Conservation (phyloP, 2,329 filamentous ascomycete species). For the Stylonectria norvegica region DNA sequence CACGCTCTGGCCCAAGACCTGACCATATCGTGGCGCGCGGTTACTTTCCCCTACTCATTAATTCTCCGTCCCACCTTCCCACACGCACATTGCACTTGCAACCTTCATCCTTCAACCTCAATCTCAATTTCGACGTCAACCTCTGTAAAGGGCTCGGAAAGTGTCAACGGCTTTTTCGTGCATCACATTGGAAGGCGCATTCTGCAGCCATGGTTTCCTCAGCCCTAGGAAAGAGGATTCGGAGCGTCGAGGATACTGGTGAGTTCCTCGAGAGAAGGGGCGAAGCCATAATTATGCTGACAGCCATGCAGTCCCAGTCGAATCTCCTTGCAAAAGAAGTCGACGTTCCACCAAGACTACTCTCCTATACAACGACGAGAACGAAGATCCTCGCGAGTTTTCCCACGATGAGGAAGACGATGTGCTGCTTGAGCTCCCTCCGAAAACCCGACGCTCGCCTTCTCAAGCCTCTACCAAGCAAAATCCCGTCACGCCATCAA, state of each 20-base stretch:
- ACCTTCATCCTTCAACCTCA: conserved; percentile 11
- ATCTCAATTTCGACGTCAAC: conserved; percentile 1
- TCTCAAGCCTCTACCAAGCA: conserved; percentile 35
- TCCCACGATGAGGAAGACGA: conserved; percentile 42
- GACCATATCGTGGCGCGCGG: conserved; percentile 23
- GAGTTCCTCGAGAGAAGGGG: conserved; percentile 15
- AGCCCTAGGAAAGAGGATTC: conserved; percentile 35
- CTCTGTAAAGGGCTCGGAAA: conserved; percentile 17
- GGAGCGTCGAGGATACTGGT: conserved; percentile 29
- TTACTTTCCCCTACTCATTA: conserved; percentile 18
- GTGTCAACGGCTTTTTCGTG: conserved; percentile 12
- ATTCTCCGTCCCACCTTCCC: conserved; percentile 6
- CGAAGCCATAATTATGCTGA: conserved; percentile 14
- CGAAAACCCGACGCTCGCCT: conserved; percentile 26
- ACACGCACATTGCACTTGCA: conserved; percentile 16
- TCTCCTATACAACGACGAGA: conserved; percentile 61
- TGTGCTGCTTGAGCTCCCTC: conserved; percentile 34
- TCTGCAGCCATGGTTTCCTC: conserved; percentile 27
- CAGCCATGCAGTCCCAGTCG: conserved; percentile 19
- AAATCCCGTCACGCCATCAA: conserved; percentile 65
- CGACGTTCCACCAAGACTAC: conserved; percentile 40
- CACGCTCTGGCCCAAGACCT: conserved; percentile 16
- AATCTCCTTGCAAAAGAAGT: conserved; percentile 44
- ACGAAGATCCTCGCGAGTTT: conserved; percentile 47
- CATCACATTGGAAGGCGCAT: conserved; percentile 15